These are phyloP conservation scores for Ophiostoma montium DNA, from an alignment of 2,329 filamentous ascomycete species.

Conservation along the genomic window DNA sequence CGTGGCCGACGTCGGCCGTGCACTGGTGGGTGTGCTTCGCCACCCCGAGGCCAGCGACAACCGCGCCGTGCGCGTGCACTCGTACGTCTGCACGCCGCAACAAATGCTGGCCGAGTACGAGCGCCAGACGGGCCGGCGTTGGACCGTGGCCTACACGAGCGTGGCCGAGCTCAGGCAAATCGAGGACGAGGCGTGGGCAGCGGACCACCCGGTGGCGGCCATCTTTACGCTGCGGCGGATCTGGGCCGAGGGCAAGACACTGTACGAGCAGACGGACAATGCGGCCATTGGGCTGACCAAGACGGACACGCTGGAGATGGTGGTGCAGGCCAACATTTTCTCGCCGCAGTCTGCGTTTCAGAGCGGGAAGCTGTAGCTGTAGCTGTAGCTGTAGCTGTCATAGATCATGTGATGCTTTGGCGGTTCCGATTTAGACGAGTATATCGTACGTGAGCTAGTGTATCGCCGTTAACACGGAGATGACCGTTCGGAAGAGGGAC, in stretches of 20 bases:
- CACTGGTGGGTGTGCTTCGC: conserved; percentile 1
- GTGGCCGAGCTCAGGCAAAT: conserved; percentile 3
- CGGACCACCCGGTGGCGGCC: conserved; percentile 3
- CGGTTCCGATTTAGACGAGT: too few species aligned
- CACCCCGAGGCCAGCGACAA: conserved; percentile 7
- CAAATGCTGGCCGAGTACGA: conserved; percentile 9
- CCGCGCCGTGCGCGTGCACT: conserved; percentile 7
- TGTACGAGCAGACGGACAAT: conserved; percentile 43
- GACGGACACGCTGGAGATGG: conserved; percentile 10
- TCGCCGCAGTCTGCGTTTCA: conserved; percentile 6
- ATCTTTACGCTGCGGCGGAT: conserved; percentile 10
- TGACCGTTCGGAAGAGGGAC: too few species aligned
- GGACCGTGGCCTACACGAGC: conserved; percentile 6
- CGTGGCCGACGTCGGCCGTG: conserved; percentile 9
- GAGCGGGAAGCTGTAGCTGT: conserved; percentile 8
- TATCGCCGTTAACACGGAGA: too few species aligned
- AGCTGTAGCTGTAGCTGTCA: not conserved
- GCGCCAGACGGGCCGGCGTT: conserved; percentile 7
- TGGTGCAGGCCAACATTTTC: conserved; percentile 4
- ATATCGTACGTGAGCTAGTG: too few species aligned
- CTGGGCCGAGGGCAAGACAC: conserved; percentile 26
- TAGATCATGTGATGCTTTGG: too few species aligned
- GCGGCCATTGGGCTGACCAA: conserved; percentile 24
- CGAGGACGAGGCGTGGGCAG: conserved; percentile 5
- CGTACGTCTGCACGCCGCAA: conserved; percentile 5